phyloP scores from a whole-genome alignment of 2,329 filamentous ascomycete genomes.

The Parastagonospora nodorum region DNA sequence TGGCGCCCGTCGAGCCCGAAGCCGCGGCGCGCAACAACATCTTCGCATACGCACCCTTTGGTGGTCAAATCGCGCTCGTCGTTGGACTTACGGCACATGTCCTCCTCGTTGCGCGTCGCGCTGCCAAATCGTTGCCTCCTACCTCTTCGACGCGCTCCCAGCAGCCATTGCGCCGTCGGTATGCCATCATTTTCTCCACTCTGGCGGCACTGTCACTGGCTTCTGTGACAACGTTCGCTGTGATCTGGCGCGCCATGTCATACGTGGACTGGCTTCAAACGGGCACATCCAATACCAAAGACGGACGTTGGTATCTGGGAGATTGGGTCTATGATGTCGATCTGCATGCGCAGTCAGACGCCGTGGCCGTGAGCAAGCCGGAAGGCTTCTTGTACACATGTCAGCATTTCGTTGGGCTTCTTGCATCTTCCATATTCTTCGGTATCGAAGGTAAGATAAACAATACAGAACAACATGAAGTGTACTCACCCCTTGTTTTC shows the following conservation, averaged over 20 bases:
- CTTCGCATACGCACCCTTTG: slow-evolving; percentile 39
- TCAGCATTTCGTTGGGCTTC: slow-evolving; percentile 61
- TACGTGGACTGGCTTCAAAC: slow-evolving; percentile 58
- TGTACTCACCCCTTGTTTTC: not conserved
- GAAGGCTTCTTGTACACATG: slow-evolving; percentile 67
- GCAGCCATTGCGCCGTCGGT: slow-evolving; percentile 33
- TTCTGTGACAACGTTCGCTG: slow-evolving; percentile 52
- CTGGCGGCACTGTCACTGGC: slow-evolving; percentile 55
- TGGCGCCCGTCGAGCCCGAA: slow-evolving; percentile 44
- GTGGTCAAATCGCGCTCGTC: slow-evolving; percentile 37
- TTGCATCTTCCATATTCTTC: slow-evolving; percentile 63
- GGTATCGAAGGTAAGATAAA: slow-evolving; percentile 58
- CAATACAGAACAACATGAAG: not conserved
- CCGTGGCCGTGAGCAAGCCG: slow-evolving; percentile 60
- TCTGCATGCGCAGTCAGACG: slow-evolving; percentile 58
- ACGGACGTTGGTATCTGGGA: slow-evolving; percentile 47
- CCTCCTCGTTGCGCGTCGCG: slow-evolving; percentile 35
- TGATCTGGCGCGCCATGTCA: slow-evolving; percentile 53
- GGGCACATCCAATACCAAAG: slow-evolving; percentile 43
- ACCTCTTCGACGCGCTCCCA: slow-evolving; percentile 41
- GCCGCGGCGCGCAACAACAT: slow-evolving; percentile 38
- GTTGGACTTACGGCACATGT: slow-evolving; percentile 36
- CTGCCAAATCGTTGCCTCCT: slow-evolving; percentile 40
- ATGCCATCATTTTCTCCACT: slow-evolving; percentile 48
- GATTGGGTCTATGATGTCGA: slow-evolving; percentile 62